These are phyloP conservation scores for Austroboletus olivaceoglutinosus DNA, from an alignment of 1,284 basidiomycete species.

Conservation along the genomic window DNA sequence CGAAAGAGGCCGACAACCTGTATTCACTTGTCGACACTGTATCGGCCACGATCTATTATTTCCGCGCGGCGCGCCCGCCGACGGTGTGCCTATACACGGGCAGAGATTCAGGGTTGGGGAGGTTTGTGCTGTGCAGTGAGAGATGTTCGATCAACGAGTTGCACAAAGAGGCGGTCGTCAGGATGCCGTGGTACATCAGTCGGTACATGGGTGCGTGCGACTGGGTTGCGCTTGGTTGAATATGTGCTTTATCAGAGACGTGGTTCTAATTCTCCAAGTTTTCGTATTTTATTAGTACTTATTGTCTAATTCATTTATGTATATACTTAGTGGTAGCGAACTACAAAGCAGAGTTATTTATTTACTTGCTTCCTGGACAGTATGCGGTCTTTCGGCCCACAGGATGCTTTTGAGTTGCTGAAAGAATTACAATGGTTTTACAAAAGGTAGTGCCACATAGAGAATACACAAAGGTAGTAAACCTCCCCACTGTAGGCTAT, in stretches of 20 bases:
- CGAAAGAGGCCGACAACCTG: conserved; percentile 1
- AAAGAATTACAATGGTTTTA: too few relatives aligned
- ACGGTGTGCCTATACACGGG: conserved; percentile 29
- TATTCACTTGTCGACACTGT: conserved; percentile 22
- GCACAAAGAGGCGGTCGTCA: conserved; percentile 25
- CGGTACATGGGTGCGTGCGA: conserved; percentile 18
- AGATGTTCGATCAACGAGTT: conserved; percentile 19
- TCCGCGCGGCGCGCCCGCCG: conserved; percentile 20
- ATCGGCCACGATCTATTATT: conserved; percentile 29
- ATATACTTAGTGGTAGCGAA: too few relatives aligned
- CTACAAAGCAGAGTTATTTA: not conserved
- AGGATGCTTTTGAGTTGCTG: too few relatives aligned
- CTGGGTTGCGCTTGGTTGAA: conserved; percentile 24
- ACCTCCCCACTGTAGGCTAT: too few relatives aligned
- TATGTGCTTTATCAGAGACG: not conserved
- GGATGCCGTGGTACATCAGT: conserved; percentile 21
- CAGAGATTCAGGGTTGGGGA: conserved; percentile 23
- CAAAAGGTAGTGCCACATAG: too few relatives aligned
- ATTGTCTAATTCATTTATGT: too few relatives aligned
- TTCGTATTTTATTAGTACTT: too few relatives aligned
- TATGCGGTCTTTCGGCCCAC: too few relatives aligned
- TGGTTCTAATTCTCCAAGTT: not conserved
- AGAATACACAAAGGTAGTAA: too few relatives aligned
- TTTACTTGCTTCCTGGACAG: not conserved
- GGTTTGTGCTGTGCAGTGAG: conserved; percentile 27